Evolutionary conservation across 2,329 filamentous ascomycete genomes (phyloP), one percentile per base, ranked within the genome.

Genomic region (Microcera coccophila): DNA sequence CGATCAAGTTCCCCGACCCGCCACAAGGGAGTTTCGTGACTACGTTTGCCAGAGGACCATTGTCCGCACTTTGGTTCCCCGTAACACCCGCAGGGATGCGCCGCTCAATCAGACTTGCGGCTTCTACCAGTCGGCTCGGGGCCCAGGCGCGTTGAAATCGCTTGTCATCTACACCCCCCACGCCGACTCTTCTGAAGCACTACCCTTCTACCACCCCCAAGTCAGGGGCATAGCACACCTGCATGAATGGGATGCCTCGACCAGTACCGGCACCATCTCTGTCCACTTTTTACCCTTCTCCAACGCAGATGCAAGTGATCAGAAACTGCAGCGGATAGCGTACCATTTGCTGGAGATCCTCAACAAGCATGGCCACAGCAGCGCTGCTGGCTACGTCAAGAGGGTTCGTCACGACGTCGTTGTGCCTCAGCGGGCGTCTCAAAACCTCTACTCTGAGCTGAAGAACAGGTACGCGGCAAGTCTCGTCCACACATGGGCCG

Each of bases 161-260:
- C 54, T 69, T 4, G 79, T 95, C 14, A 64, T 94, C 24, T 95
- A 94, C 62, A 73, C 86, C 5, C 89, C 91, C 7, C 90, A 95
- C 64, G 73, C 81, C 8, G 63, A 73, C 22, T 69, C 69, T 2
- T 68, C 75, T 10, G 72, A 77, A 12, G 76, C 84, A 3, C 75
- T 93, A 48, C 91, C 91, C 1, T 95, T 86, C 66, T 97, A 96
- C 65, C 90, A 96, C 60, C 91, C 91, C 17, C 74, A 77, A 39
- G 83, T 95, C 17, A 76, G 74, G 39, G 81, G 79, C 11, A 73
- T 95, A 18, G 88, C 83, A 4, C 90, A 93, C 53, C 68, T 90
- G 7, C 87, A 94, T 63, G 78, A 78, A 26, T 87, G 78, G 75
- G 61, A 73, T 39, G 46, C 66, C 4, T 48, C 58, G n/a, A 56